phyloP scores from a whole-genome alignment of 805 yeast species.

The Yamadazyma ubonensis region DNA sequence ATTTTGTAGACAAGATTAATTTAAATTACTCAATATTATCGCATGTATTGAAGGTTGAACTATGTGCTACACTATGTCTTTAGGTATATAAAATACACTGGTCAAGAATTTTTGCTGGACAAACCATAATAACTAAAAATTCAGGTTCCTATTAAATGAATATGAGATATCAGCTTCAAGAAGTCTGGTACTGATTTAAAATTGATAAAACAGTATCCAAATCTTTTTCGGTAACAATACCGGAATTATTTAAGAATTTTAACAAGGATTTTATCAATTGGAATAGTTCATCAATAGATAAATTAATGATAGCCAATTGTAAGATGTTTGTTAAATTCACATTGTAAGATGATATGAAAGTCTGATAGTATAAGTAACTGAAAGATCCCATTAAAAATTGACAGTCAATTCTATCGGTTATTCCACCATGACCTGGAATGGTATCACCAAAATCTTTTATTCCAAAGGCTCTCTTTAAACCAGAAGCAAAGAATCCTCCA shows the following conservation, averaged over 20 bases:
- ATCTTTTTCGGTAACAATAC: slow-evolving; percentile 28
- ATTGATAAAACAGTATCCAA: slow-evolving; percentile 28
- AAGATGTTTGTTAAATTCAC: slow-evolving; percentile 71
- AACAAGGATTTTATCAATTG: slow-evolving; percentile 60
- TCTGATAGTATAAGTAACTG: slow-evolving; percentile 86
- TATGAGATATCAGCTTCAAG: background rate
- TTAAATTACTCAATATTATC: too few relatives aligned
- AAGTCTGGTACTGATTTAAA: slow-evolving; percentile 23
- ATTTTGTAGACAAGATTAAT: too few relatives aligned
- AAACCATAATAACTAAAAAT: background rate
- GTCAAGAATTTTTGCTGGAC: too few relatives aligned
- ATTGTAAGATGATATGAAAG: slow-evolving; percentile 76
- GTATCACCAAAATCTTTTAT: slow-evolving; percentile 98
- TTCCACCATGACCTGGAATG: slow-evolving; percentile 98
- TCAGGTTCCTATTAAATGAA: background rate
- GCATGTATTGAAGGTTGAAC: slow-evolving; percentile 3
- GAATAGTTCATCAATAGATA: slow-evolving; percentile 63
- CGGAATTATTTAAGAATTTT: slow-evolving; percentile 46
- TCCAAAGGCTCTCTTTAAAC: slow-evolving; percentile 94
- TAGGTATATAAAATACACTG: background rate
- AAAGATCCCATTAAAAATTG: slow-evolving; percentile 98
- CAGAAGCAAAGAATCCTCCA: slow-evolving; percentile 97
- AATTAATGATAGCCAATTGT: slow-evolving; percentile 71
- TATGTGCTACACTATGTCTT: background rate
- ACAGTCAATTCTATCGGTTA: slow-evolving; percentile 96